These are phyloP conservation scores for Apiospora rasikravindrae DNA, from an alignment of 2,329 filamentous ascomycete species.

Conservation along the genomic window DNA sequence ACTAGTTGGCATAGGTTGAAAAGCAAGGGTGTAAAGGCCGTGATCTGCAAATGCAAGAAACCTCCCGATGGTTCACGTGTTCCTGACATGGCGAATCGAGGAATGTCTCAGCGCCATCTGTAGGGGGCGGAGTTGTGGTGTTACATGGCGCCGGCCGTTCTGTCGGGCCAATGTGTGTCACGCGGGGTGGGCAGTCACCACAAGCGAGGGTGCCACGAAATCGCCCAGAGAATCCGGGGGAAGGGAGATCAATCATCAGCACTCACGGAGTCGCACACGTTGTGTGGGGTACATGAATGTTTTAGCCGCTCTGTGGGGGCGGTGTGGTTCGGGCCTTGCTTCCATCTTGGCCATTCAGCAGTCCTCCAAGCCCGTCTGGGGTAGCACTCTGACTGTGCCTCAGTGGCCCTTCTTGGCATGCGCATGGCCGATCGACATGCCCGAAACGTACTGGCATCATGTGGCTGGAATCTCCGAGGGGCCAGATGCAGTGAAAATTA, in stretches of 20 bases:
- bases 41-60: background rate
- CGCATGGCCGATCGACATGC: constrained; percentile 1
- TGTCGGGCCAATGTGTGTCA: constrained; percentile 10
- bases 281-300: background rate
- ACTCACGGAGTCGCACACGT: background rate
- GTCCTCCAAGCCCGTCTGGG: background rate
- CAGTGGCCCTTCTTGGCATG: background rate
- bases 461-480: background rate
- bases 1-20: background rate
- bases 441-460: background rate
- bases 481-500: background rate
- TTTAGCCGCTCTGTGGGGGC: constrained; percentile 11
- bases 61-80: background rate
- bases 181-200: background rate
- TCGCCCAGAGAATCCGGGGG: background rate
- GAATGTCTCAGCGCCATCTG: background rate
- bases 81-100: background rate
- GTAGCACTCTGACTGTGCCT: constrained; percentile 3
- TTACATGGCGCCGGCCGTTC: constrained; percentile 19
- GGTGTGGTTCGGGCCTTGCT: background rate
- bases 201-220: background rate
- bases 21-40: background rate
- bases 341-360: background rate
- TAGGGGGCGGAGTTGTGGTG: background rate
- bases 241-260: background rate